Percentiles rank a stretch among this genome's conserved stretches.
Conservation (phyloP, 805 yeast species). For the Kazachstania africana region DNA sequence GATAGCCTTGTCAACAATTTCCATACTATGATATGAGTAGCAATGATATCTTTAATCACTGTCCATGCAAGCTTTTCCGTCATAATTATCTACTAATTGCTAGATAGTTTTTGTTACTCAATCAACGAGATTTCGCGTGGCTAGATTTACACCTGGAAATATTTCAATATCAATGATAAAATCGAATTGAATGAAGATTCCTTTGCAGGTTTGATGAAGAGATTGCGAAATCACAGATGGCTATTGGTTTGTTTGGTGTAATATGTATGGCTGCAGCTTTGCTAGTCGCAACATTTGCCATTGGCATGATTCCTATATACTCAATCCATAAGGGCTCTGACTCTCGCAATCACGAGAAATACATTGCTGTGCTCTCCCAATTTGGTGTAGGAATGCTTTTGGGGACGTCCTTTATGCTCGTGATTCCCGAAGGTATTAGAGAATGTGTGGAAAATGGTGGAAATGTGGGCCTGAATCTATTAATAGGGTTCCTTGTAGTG, state of each 20-base stretch:
- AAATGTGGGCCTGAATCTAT: slow-evolving; percentile 35
- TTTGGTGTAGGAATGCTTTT: slow-evolving; percentile 45
- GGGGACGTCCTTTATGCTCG: slow-evolving; percentile 42
- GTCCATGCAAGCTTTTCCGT: too few species aligned
- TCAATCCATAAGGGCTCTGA: slow-evolving; percentile 1
- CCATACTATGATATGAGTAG: too few species aligned
- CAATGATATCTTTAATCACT: too few species aligned
- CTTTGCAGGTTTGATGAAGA: too few species aligned
- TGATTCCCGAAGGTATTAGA: slow-evolving; percentile 48
- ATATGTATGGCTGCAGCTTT: slow-evolving; percentile 8
- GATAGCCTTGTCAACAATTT: slow-evolving; percentile 18
- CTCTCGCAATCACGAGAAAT: slow-evolving; percentile 3
- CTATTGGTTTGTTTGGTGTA: slow-evolving; percentile 4
- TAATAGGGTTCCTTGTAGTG: slow-evolving; percentile 39
- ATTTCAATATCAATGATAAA: too few species aligned
- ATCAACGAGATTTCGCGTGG: too few species aligned
- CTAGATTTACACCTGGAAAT: too few species aligned
- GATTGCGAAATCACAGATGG: slow-evolving; percentile 3
- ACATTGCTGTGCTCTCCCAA: slow-evolving; percentile 30
- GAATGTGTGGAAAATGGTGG: slow-evolving; percentile 25
- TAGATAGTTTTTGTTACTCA: too few species aligned
- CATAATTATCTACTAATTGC: too few species aligned
- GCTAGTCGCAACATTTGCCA: slow-evolving; percentile 16
- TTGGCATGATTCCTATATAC: slow-evolving; percentile 9
- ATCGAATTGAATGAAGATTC: too few species aligned